phyloP scores from a whole-genome alignment of 1,139 yeast genomes.

The Suhomyces panamericanus region DNA sequence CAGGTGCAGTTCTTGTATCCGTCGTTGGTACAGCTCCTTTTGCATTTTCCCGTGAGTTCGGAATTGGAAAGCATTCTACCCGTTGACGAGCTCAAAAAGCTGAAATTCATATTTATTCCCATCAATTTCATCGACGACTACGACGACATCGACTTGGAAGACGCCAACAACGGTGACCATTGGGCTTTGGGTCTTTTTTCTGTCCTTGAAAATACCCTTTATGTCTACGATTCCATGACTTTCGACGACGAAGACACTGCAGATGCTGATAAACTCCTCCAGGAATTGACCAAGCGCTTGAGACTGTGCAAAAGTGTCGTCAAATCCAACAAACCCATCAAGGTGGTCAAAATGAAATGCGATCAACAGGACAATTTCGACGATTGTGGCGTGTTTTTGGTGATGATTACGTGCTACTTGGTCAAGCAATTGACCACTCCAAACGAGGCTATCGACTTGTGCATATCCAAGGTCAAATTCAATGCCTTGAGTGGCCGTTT shows the following conservation, averaged over 20 bases:
- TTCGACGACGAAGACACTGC: conserved; percentile 19
- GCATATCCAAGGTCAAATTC: conserved; percentile 28
- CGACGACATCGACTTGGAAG: conserved; percentile 29
- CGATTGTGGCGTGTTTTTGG: conserved; percentile 47
- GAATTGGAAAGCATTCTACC: conserved; percentile 34
- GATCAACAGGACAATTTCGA: conserved; percentile 48
- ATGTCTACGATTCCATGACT: conserved; percentile 45
- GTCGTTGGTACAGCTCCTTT: conserved; percentile 40
- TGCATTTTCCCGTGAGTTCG: conserved; percentile 34
- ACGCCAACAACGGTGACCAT: conserved; percentile 43
- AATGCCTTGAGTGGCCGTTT: conserved; percentile 34
- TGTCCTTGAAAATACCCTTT: conserved; percentile 31
- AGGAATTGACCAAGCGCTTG: conserved; percentile 27
- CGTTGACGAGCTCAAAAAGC: conserved; percentile 32
- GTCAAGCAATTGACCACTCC: conserved; percentile 18
- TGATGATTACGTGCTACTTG: conserved; percentile 43
- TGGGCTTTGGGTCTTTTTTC: conserved; percentile 43
- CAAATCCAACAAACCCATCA: conserved; percentile 21
- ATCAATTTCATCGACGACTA: conserved; percentile 39
- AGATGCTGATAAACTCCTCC: conserved; percentile 21
- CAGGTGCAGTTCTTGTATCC: conserved; percentile 40
- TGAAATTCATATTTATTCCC: conserved; percentile 43
- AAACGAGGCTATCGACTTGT: conserved; percentile 22
- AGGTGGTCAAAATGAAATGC: conserved; percentile 31
- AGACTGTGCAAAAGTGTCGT: conserved; percentile 24